phyloP scores from a whole-genome alignment of 306 rosid species.

The Vicia villosa region DNA sequence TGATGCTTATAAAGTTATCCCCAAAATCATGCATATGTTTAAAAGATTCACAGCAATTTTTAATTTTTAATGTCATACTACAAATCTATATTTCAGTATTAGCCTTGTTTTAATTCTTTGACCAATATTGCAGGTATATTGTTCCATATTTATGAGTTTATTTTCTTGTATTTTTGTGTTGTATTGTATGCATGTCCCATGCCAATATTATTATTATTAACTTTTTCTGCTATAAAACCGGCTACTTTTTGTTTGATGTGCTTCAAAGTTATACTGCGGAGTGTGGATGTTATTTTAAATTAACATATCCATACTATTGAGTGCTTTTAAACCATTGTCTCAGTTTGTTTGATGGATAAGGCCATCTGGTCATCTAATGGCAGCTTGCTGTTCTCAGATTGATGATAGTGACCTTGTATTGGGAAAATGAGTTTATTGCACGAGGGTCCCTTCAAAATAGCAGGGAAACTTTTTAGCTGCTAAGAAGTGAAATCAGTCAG shows the following conservation, averaged over 20 bases:
- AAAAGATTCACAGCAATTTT: background rate
- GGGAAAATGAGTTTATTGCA: background rate
- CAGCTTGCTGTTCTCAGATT: constrained; percentile 1
- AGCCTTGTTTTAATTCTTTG: background rate
- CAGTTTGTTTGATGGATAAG: constrained; percentile 11
- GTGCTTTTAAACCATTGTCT: background rate
- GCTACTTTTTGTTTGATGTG: background rate
- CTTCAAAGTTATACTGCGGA: background rate
- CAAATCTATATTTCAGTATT: background rate
- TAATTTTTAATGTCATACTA: background rate
- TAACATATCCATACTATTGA: background rate
- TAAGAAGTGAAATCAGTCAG: constrained; percentile 1
- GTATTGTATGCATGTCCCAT: background rate
- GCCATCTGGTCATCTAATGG: background rate
- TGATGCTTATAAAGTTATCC: background rate
- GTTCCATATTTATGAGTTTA: background rate
- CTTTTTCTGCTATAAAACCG: background rate
- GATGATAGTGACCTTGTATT: background rate
- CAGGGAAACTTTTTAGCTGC: background rate
- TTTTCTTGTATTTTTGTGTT: background rate
- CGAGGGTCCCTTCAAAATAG: background rate
- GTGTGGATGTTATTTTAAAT: background rate
- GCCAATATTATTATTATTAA: background rate
- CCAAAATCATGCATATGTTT: background rate
- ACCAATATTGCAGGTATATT: background rate